Evolutionary conservation across 345 rosid genomes (phyloP), one percentile per base, ranked within the genome.

Genomic region (Melastoma malabathricum): DNA sequence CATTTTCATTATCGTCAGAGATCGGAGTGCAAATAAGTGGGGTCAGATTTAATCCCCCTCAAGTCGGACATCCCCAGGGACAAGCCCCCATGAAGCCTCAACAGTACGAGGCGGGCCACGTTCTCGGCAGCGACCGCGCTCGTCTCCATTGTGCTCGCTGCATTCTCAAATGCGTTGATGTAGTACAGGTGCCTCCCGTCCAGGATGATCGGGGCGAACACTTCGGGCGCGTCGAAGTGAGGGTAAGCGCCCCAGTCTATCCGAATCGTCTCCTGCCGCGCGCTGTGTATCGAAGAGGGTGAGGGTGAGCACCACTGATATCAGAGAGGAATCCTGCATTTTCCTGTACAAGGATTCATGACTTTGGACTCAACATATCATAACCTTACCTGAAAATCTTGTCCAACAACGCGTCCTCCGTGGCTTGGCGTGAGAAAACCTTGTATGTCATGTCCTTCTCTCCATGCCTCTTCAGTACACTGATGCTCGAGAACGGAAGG

Each of bases 211-310:
- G 93, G 98, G 19, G 96, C 93, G 22, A 84, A 92, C 48, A 71
- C 82, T 69, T 87, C 95, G 1, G 95, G 95, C 2, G 95, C 89
- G 10, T 71, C 62, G 71, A 78, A 87, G 61, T 77, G 82, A 3
- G 98, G 98, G 70, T 92, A 92, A 14, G 98, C 98, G n/a, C 76
- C 98, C 96, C 98, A 92, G 64, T 87, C 52, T 56, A 87, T 82
- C 29, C 66, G 75, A 52, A 80, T 13, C 2, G 96, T 87, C 57
- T 84, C 86, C 67, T 47, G 64, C 75, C 95, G 75, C 27, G 1
- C 51, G 25, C 96, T 92, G 62, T 15, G 43, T 29, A 5, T 5
- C 38, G 9, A 29, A 29, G 38, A 10, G n/a, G n/a, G n/a, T n/a
- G n/a, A n/a, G n/a, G n/a, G n/a, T n/a, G n/a, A n/a, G n/a, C n/a